Percentiles rank a stretch among this genome's conserved stretches.
These are phyloP conservation scores for Coniochaeta prunicola DNA, from an alignment of 2,329 filamentous ascomycete genomes.

Conservation along the genomic window DNA sequence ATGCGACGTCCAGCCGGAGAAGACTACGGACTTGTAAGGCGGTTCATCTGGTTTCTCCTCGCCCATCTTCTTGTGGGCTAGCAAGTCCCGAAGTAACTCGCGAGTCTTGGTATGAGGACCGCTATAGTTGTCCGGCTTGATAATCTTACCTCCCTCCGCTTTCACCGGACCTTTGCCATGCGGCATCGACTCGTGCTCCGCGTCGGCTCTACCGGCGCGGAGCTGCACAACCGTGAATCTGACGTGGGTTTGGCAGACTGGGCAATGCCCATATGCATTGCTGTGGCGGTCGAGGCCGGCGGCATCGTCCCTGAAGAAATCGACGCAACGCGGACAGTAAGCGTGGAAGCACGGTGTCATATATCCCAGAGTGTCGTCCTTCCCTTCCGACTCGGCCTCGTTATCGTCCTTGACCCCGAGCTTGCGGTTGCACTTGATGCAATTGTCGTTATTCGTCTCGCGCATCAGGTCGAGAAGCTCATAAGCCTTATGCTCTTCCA, in stretches of 20 bases:
- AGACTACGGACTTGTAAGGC: constrained; percentile 88
- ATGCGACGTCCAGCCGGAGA: constrained; percentile 93
- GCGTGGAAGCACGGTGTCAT: constrained; percentile 87
- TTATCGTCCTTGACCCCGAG: constrained; percentile 50
- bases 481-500: constrained; percentile 69
- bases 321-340: constrained; percentile 69
- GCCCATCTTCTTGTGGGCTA: constrained; percentile 56
- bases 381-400: constrained; percentile 49
- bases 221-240: constrained; percentile 62
- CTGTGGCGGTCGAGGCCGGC: constrained; percentile 30
- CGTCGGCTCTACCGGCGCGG: constrained; percentile 50
- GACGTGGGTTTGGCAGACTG: constrained; percentile 59
- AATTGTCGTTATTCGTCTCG: constrained; percentile 71
- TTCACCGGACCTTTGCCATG: constrained; percentile 49
- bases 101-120: constrained; percentile 91
- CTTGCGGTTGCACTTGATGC: constrained; percentile 60
- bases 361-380: constrained; percentile 62
- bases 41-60: constrained; percentile 53
- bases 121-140: constrained; percentile 60
- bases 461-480: constrained; percentile 79
- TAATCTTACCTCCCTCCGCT: constrained; percentile 33
- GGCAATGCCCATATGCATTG: constrained; percentile 49
- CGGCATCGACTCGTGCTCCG: constrained; percentile 48
- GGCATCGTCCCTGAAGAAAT: constrained; percentile 47
- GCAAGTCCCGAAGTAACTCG: constrained; percentile 69